These are phyloP conservation scores for Ceratobasidium sp. DNA, from an alignment of 1,284 basidiomycete species.

Conservation along the genomic window DNA sequence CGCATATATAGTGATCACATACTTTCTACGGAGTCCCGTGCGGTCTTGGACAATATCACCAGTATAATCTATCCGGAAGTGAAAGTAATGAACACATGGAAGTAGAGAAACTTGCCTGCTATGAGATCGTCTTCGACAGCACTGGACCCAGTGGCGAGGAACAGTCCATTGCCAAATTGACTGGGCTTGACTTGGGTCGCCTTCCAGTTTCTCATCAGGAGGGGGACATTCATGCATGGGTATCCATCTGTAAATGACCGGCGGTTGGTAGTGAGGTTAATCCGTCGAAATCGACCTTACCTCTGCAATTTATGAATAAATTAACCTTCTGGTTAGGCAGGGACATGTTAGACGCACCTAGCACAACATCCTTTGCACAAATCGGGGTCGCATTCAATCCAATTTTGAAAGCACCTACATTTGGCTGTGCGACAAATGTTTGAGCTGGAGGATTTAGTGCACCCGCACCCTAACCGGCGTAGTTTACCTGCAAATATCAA, in stretches of 20 bases:
- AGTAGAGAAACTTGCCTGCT: neutral
- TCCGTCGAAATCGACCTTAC: too few relatives aligned
- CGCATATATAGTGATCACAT: neutral
- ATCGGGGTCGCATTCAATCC: slow-evolving; percentile 18
- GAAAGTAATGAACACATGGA: neutral
- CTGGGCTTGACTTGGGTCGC: slow-evolving; percentile 22
- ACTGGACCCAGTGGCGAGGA: neutral
- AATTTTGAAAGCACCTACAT: slow-evolving; percentile 1
- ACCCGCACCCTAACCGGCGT: slow-evolving; percentile 8
- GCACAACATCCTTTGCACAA: slow-evolving; percentile 14
- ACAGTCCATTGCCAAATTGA: slow-evolving; percentile 8
- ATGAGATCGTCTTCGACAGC: slow-evolving; percentile 12
- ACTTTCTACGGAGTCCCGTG: neutral
- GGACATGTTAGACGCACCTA: too few relatives aligned
- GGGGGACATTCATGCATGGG: slow-evolving; percentile 1
- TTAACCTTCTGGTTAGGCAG: too few relatives aligned
- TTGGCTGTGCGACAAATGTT: slow-evolving; percentile 10
- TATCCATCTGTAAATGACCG: neutral
- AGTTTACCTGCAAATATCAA: slow-evolving; percentile 4
- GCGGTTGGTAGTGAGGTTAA: neutral
- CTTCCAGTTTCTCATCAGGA: slow-evolving; percentile 8
- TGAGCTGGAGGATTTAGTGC: slow-evolving; percentile 9
- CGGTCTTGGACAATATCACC: slow-evolving; percentile 8
- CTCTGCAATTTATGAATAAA: too few relatives aligned
- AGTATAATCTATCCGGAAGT: slow-evolving; percentile 1